These are phyloP conservation scores for Rhododendron ferrugineum DNA, from an alignment of 148 eudicot species.

Conservation along the genomic window DNA sequence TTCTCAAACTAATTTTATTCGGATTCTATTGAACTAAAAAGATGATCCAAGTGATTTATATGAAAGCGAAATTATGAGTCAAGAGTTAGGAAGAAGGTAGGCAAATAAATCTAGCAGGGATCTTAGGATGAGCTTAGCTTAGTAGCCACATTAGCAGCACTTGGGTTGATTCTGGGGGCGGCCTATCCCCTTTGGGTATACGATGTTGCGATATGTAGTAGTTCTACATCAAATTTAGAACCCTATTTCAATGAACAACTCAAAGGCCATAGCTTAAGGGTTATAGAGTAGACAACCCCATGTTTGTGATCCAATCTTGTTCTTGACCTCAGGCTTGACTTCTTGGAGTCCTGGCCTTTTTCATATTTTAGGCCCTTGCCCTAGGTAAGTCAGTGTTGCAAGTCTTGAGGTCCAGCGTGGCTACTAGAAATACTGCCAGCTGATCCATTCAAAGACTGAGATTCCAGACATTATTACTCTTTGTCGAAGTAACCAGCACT, in stretches of 20 bases:
- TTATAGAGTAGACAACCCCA: not conserved
- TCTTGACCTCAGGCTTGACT: not conserved
- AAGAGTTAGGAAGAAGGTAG: not conserved
- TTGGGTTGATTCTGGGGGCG: not conserved
- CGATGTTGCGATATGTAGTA: not conserved
- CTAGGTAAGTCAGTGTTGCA: not conserved
- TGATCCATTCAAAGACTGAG: not conserved
- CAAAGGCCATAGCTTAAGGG: not conserved
- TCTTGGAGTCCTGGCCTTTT: not conserved
- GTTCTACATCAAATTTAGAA: not conserved
- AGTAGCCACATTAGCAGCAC: not conserved
- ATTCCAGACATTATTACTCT: not conserved
- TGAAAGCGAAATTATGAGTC: not conserved
- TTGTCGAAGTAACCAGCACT: not conserved
- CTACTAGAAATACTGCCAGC: not conserved
- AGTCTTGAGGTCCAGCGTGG: not conserved
- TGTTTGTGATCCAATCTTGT: not conserved
- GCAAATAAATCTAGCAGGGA: not conserved
- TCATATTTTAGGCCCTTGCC: not conserved
- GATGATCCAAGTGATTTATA: not conserved
- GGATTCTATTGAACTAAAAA: not conserved
- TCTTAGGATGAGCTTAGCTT: not conserved
- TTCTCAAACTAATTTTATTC: not conserved
- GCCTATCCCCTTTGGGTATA: not conserved
- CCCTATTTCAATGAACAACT: not conserved